phyloP scores from a whole-genome alignment of 2,329 filamentous ascomycete species.

The Penicillium sp. region DNA sequence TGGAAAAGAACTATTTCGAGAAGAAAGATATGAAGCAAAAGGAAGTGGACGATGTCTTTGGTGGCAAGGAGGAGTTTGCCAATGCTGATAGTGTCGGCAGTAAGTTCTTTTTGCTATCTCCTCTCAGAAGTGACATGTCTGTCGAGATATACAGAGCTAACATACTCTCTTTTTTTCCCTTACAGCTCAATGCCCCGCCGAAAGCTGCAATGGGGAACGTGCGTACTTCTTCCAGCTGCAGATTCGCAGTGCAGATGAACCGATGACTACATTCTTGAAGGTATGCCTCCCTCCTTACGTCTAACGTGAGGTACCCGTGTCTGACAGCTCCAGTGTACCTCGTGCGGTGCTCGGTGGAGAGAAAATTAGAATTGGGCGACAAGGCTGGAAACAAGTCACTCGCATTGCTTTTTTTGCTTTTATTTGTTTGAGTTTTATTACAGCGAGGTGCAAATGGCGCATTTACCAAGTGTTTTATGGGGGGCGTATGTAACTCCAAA shows the following conservation, averaged over 20 bases:
- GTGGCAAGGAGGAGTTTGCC: slow-evolving; percentile 82
- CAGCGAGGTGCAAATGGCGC: slow-evolving; percentile 11
- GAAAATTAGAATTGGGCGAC: slow-evolving; percentile 40
- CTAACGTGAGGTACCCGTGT: slow-evolving; percentile 17
- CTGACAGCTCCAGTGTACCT: slow-evolving; percentile 42
- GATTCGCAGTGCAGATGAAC: slow-evolving; percentile 96
- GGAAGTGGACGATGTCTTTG: slow-evolving; percentile 86
- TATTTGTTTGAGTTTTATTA: not conserved
- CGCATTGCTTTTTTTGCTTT: slow-evolving; percentile 5
- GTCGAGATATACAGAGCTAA: not conserved
- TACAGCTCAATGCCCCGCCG: slow-evolving; percentile 74
- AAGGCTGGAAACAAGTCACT: not conserved
- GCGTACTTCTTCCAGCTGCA: slow-evolving; percentile 97
- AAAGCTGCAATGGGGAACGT: slow-evolving; percentile 75
- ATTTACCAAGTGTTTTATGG: not conserved
- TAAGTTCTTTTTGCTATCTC: slow-evolving; percentile 33
- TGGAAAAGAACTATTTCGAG: slow-evolving; percentile 78
- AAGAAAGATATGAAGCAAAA: slow-evolving; percentile 77
- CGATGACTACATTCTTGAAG: slow-evolving; percentile 96
- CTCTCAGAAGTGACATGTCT: not conserved
- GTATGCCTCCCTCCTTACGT: slow-evolving; percentile 45
- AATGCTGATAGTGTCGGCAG: slow-evolving; percentile 79
- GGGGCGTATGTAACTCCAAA: not conserved
- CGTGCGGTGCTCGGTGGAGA: slow-evolving; percentile 48
- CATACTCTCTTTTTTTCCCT: not conserved